Conservation (phyloP, 345 rosid genomes). For the Excoecaria agallocha region DNA sequence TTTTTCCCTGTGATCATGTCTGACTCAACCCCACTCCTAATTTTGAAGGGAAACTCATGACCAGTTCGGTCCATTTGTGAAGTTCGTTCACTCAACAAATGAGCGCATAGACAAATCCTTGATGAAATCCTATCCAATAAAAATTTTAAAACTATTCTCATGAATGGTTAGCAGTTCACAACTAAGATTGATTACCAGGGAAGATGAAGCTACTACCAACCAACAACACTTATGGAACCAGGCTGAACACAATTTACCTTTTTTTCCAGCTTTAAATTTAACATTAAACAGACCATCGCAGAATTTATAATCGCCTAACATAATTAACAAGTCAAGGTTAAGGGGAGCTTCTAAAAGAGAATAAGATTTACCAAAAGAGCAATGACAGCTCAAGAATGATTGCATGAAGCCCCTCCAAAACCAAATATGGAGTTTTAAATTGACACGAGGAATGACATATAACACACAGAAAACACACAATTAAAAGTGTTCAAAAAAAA, state of each 20-base stretch:
- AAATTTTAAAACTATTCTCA: not conserved
- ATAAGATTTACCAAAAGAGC: not conserved
- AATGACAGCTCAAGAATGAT: not conserved
- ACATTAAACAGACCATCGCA: not conserved
- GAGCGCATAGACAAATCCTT: not conserved
- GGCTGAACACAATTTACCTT: not conserved
- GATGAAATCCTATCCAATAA: constrained; percentile 1
- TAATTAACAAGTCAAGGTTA: not conserved
- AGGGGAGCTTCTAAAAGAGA: not conserved
- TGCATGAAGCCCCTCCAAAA: not conserved
- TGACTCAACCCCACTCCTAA: constrained; percentile 7
- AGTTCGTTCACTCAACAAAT: no score
- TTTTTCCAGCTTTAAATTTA: not conserved
- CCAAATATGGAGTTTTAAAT: not conserved
- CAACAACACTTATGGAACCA: not conserved
- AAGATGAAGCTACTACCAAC: not conserved
- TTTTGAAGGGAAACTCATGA: not conserved
- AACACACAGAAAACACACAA: not conserved
- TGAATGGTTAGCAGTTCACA: not conserved
- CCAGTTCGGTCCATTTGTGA: not conserved
- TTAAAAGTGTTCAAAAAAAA: not conserved
- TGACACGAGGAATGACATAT: not conserved
- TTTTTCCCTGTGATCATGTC: no score
- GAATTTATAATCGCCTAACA: not conserved
- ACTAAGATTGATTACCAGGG: not conserved